These are phyloP conservation scores for Neurospora sp. DNA, from an alignment of 495 filamentous ascomycete species.

Conservation along the genomic window DNA sequence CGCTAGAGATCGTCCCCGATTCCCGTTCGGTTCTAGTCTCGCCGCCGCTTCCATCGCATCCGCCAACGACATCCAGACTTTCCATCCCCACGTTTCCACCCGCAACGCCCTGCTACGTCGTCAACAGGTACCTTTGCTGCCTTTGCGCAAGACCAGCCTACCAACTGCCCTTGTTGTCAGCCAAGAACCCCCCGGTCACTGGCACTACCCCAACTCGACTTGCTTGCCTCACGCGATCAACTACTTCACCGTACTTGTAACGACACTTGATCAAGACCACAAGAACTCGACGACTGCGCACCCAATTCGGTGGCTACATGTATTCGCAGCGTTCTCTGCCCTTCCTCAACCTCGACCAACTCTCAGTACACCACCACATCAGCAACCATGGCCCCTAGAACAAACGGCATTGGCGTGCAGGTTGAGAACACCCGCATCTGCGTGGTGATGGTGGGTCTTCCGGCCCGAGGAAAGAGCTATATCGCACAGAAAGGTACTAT, in stretches of 20 bases:
- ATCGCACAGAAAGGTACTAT: conserved; percentile 87
- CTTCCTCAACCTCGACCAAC: conserved; percentile 1
- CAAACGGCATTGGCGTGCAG: conserved; percentile 48
- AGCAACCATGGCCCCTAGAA: conserved; percentile 32
- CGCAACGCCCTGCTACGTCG: not conserved
- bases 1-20: not conserved
- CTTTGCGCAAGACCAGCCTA: not conserved
- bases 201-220: not conserved
- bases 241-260: conserved; percentile 1
- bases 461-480: conserved; percentile 89
- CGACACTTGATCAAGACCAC: not conserved
- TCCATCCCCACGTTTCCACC: not conserved
- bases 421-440: conserved; percentile 91
- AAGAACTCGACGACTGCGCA: not conserved
- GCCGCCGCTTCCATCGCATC: not conserved
- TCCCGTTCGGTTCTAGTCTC: not conserved
- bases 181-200: conserved; percentile 1
- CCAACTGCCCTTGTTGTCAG: not conserved
- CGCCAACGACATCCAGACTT: not conserved
- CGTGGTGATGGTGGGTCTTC: conserved; percentile 97
- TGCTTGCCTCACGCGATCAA: conserved; percentile 22
- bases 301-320: conserved; percentile 23
- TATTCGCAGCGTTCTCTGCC: conserved; percentile 10
- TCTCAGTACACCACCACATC: conserved; percentile 3
- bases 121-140: not conserved